Conservation (phyloP, 345 rosid species). For the Heritiera littoralis region DNA sequence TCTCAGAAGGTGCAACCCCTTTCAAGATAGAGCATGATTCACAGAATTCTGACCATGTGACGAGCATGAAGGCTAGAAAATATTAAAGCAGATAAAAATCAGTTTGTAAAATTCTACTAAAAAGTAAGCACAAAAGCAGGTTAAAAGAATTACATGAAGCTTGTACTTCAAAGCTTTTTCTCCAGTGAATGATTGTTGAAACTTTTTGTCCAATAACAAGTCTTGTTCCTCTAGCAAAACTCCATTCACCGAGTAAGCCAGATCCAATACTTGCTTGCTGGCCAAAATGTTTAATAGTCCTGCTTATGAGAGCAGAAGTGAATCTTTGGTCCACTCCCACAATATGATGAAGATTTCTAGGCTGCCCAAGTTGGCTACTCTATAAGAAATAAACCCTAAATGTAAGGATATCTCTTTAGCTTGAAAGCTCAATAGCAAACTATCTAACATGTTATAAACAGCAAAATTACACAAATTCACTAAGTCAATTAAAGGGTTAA, state of each 20-base stretch:
- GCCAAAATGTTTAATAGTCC: constrained; percentile 28
- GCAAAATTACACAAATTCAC: background rate
- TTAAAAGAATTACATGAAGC: constrained; percentile 73
- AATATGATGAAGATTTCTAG: constrained; percentile 24
- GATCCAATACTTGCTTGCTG: constrained; percentile 31
- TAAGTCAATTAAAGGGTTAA: background rate
- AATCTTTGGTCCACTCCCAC: constrained; percentile 30
- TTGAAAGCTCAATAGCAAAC: background rate
- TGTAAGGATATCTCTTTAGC: constrained; percentile 20
- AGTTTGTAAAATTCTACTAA: background rate
- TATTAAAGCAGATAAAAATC: background rate
- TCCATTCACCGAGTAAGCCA: constrained; percentile 43
- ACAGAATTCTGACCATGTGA: background rate
- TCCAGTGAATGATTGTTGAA: constrained; percentile 25
- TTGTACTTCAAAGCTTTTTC: constrained; percentile 38
- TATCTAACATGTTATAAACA: background rate
- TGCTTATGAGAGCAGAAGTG: constrained; percentile 33
- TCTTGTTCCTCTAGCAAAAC: constrained; percentile 63
- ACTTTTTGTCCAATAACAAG: constrained; percentile 32
- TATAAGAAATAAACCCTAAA: constrained; percentile 30
- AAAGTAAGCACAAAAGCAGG: background rate
- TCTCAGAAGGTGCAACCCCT: background rate
- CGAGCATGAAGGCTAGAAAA: constrained; percentile 4
- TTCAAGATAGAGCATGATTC: constrained; percentile 5
- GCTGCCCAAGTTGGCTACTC: constrained; percentile 38